A percentile compares a stretch with the other conserved stretches of the same genome.
phyloP scores from a whole-genome alignment of 768 basidiomycete genomes.

The Collybia mongolica region DNA sequence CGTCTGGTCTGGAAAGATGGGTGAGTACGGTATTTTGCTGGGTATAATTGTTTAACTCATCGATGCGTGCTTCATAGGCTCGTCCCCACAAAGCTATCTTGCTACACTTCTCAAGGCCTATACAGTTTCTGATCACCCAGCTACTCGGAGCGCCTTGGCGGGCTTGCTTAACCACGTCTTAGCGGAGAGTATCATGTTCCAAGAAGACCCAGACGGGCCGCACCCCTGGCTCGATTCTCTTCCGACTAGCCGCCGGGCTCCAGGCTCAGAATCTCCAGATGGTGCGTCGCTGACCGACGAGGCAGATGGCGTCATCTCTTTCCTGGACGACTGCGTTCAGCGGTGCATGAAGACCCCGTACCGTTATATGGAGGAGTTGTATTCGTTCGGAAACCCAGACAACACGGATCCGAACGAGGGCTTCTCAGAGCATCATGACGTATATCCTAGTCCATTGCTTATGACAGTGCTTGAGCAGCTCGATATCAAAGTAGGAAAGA shows the following conservation, averaged over 20 bases:
- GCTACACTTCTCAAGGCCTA: slow-evolving; percentile 71
- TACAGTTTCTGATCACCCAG: slow-evolving; percentile 43
- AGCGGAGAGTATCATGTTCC: slow-evolving; percentile 73
- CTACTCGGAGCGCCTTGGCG: slow-evolving; percentile 46
- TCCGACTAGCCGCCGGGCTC: slow-evolving; percentile 40
- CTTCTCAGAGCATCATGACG: slow-evolving; percentile 17
- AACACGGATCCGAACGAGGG: slow-evolving; percentile 7
- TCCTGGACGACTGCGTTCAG: slow-evolving; percentile 86
- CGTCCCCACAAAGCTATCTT: slow-evolving; percentile 62
- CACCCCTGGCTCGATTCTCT: slow-evolving; percentile 71
- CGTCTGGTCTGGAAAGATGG: slow-evolving; percentile 70
- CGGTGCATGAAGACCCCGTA: slow-evolving; percentile 83
- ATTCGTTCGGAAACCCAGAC: slow-evolving; percentile 26
- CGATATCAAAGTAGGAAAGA: slow-evolving; percentile 58
- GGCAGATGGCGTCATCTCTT: slow-evolving; percentile 52
- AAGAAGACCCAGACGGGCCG: slow-evolving; percentile 71
- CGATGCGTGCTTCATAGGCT: slow-evolving; percentile 24
- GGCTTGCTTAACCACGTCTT: slow-evolving; percentile 66
- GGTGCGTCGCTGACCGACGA: slow-evolving; percentile 54
- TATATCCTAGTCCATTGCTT: slow-evolving; percentile 69
- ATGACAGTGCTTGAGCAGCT: slow-evolving; percentile 82
- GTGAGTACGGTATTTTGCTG: slow-evolving; percentile 36
- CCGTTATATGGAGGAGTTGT: slow-evolving; percentile 77
- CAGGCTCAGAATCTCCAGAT: slow-evolving; percentile 45
- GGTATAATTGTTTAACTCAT: neutral